Percentiles rank a stretch among this genome's conserved stretches.
Evolutionary conservation across 2,329 filamentous ascomycete species (phyloP).

Genomic region (Paecilomyces sp.): DNA sequence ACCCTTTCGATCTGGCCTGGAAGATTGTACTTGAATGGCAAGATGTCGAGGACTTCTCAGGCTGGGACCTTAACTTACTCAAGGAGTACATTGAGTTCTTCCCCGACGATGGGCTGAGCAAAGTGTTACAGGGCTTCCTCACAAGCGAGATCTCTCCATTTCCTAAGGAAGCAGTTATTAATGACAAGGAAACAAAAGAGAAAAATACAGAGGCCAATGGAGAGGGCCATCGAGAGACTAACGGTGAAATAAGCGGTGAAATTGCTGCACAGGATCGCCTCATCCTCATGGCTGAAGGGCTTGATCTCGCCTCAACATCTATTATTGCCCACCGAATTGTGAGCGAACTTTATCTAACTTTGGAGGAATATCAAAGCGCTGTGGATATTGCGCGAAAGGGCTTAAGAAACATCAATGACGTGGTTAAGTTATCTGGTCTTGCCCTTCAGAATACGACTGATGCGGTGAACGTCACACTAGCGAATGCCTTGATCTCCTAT

Average conservation of each 20-base stretch:
- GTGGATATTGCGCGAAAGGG: constrained; percentile 75
- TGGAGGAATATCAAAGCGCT: constrained; percentile 78
- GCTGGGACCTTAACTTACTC: constrained; percentile 72
- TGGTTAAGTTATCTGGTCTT: constrained; percentile 62
- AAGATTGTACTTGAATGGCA: constrained; percentile 84
- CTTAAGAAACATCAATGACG: constrained; percentile 51
- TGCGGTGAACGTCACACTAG: constrained; percentile 68
- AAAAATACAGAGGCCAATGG: constrained; percentile 5
- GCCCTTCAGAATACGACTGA: constrained; percentile 63
- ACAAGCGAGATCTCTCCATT: constrained; percentile 81
- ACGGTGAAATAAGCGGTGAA: constrained; percentile 34
- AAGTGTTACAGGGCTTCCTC: constrained; percentile 74
- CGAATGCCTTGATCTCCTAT: constrained; percentile 81
- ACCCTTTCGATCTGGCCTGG: constrained; percentile 86
- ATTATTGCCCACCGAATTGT: constrained; percentile 76
- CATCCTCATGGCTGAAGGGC: constrained; percentile 70
- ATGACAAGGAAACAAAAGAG: constrained; percentile 47
- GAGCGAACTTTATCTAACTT: constrained; percentile 71
- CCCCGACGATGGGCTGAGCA: constrained; percentile 72
- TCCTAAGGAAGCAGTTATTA: constrained; percentile 41
- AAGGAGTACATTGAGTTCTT: constrained; percentile 78
- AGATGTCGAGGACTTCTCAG: constrained; percentile 65
- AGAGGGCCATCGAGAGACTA: not conserved
- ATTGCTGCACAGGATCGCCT: constrained; percentile 71
- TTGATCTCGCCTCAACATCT: constrained; percentile 58